Evolutionary conservation across 2,329 filamentous ascomycete species (phyloP), one percentile per base, ranked within the genome.

Genomic region (Aureobasidium pullulans): DNA sequence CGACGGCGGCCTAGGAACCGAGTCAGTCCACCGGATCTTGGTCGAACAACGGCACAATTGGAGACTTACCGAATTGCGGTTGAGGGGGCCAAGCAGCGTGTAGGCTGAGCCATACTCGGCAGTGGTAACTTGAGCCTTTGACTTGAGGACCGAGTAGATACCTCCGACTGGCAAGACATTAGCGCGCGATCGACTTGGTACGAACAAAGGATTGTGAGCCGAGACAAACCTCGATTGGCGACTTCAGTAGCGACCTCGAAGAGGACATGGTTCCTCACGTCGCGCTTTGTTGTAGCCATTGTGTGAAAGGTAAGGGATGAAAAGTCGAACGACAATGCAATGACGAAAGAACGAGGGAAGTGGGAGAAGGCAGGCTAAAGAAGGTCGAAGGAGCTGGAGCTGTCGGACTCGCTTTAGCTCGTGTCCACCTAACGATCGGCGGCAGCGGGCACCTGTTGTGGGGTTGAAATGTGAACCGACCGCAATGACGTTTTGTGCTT

Each of bases 141-240:
- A 99, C 77, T 99, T 99, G 76, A 99, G 86, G 65, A 99, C 94
- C 15, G 93, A 97, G 81, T 99, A 99, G 77, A 99, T 99, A 69
- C 94, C 94, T 71, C 94, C 94, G 63, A 99, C 94, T 95, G 66
- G 31, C 40, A 60, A 46, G 34, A 31, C 13, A 61, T 70, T 61
- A 69, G 64, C 39, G 60, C 37, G 47, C 40, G 39, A 40, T 4
- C 15, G 23, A 7, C 29, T 31, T 10, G 52, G 42, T 10, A 15
- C 54, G 34, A 28, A 47, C 37, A 48, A 57, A 19, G 42, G 15
- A 46, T 46, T 29, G 40, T 46, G 53, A 44, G 37, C 7, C 6
- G 39, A 7, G n/a, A 50, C 80, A 66, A 81, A 93, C 90, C 90
- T 82, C 94, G 85, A 81, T 97, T 96, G 63, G 94, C 94, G 67